Conservation (phyloP, 495 filamentous ascomycete genomes). For the Letharia columbiana region DNA sequence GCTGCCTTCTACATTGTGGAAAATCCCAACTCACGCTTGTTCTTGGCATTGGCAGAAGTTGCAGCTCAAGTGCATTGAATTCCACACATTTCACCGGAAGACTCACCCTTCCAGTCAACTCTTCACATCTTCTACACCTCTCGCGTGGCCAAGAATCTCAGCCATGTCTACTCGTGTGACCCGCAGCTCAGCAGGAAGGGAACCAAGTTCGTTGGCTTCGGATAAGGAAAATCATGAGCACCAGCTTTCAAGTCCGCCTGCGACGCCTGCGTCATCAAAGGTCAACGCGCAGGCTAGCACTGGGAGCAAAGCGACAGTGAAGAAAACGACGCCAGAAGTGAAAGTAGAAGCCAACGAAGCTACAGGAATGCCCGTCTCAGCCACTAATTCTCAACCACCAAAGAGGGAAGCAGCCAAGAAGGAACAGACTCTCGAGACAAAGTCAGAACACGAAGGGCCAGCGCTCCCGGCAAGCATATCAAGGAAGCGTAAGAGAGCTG, state of each 20-base stretch:
- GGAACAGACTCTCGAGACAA: neutral
- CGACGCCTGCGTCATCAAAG: conserved; percentile 3
- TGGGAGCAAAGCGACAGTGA: conserved; percentile 7
- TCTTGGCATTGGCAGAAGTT: neutral
- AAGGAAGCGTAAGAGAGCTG: conserved; percentile 25
- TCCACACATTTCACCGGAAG: neutral
- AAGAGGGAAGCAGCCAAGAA: neutral
- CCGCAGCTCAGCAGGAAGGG: conserved; percentile 24
- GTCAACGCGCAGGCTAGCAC: conserved; percentile 11
- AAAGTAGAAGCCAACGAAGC: neutral
- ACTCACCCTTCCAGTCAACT: neutral
- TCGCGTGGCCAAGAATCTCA: neutral
- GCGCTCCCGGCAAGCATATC: conserved; percentile 1
- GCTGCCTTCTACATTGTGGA: neutral
- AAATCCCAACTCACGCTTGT: neutral
- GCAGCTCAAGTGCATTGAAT: neutral
- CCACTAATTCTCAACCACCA: neutral
- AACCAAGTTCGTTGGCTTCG: conserved; percentile 20
- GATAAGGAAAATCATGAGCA: conserved; percentile 8
- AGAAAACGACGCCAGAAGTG: conserved; percentile 1
- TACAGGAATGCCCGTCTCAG: neutral
- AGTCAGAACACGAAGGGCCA: neutral
- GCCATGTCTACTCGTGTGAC: conserved; percentile 25
- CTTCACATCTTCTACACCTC: neutral
- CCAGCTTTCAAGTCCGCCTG: conserved; percentile 15